Evolutionary conservation across 768 basidiomycete genomes (phyloP), one percentile per base, ranked within the genome.

Genomic region (Hortiboletus flavorubellus): DNA sequence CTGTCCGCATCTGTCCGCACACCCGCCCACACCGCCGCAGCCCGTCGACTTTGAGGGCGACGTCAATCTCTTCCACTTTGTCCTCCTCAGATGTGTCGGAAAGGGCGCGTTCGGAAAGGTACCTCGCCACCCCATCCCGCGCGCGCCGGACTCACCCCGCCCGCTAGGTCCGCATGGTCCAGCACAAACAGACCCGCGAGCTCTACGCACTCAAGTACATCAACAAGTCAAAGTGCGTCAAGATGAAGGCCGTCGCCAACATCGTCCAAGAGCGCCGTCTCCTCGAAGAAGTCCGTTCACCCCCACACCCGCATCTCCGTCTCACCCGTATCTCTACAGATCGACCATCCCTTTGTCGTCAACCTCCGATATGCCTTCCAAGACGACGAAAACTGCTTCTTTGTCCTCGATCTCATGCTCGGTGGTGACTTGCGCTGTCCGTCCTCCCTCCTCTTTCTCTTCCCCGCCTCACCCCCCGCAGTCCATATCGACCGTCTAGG

Each of bases 101-200:
- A 98, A 98, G 72, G 96, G 96, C 48, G 96, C 96, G 2, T 98
- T 99, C 72, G 96, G 96, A 69, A 98, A 99, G 85, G 96, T 94
- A 34, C 50, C 30, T 23, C 30, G 37, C n/a, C 38, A 10, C 47
- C 50, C 33, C 29, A 51, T 42, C 30, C 60, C 47, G 5, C 34
- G 21, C 3, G 6, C 6, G 2, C 54, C 63, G 53, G 44, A 61
- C 64, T 23, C 9, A 30, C 18, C 16, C 40, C 45, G n/a, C 21
- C 53, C 46, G 40, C 60, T 26, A 98, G 96, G 96, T 99, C 75
- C 89, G 97, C 42, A 96, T 99, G 56, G 97, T 99, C 8, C 96
- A 99, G 73, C 97, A 98, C 77, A 99, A 98, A 69, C 92, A 98
- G 72, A 91, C 93, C n/a, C 89, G 92, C 59, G 89, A 93, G 16